Conservation (phyloP, 2,329 filamentous ascomycete species). For the Leptographium flavum region DNA sequence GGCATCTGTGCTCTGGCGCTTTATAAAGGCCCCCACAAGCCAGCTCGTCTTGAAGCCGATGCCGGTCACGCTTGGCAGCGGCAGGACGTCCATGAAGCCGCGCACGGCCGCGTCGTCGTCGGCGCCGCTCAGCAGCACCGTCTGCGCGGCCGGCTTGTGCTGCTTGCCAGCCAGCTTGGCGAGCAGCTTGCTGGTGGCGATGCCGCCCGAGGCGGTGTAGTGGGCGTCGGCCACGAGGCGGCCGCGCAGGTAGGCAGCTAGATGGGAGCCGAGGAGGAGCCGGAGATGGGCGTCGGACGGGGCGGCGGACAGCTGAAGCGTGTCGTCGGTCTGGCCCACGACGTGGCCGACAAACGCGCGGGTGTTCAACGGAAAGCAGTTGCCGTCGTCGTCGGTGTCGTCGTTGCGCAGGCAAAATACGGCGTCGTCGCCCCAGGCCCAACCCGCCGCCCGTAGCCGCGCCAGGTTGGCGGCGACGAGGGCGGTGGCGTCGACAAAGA, state of each 20-base stretch:
- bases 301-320: background rate
- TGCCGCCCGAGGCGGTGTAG: conserved; percentile 77
- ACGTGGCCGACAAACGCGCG: conserved; percentile 50
- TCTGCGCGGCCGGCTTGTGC: conserved; percentile 81
- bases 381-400: conserved; percentile 60
- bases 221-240: conserved; percentile 56
- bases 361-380: conserved; percentile 74
- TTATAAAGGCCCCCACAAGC: conserved; percentile 37
- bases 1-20: too few relatives aligned
- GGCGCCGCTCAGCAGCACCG: conserved; percentile 46
- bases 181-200: conserved; percentile 76
- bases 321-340: background rate
- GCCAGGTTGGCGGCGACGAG: conserved; percentile 69
- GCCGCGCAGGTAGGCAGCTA: conserved; percentile 59
- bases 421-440: conserved; percentile 31
- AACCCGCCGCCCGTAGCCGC: conserved; percentile 50
- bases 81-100: conserved; percentile 60
- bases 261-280: conserved; percentile 64
- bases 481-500: conserved; percentile 74
- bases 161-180: conserved; percentile 72
- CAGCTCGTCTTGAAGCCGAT: conserved; percentile 65
- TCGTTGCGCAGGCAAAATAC: conserved; percentile 63
- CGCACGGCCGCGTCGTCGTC: conserved; percentile 42
- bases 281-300: conserved; percentile 25
- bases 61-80: conserved; percentile 69